Conservation (phyloP, 2,329 filamentous ascomycete genomes). For the Aspergillus arachidicola region DNA sequence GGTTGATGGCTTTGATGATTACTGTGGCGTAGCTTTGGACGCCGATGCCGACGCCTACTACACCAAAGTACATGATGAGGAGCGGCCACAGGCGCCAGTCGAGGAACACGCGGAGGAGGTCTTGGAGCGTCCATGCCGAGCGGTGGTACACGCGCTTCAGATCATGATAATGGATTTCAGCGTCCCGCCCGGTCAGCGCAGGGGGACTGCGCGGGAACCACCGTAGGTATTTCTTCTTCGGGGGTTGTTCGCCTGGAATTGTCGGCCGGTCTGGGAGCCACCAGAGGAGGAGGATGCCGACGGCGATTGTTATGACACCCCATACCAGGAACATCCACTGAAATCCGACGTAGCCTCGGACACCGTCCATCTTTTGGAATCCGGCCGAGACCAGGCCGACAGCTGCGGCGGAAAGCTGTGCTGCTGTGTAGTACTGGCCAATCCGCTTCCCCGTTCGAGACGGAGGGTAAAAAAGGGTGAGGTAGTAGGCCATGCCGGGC, state of each 20-base stretch:
- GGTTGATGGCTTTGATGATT: constrained; percentile 79
- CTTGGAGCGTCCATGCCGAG: constrained; percentile 70
- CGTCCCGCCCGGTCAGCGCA: constrained; percentile 75
- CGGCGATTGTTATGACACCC: constrained; percentile 71
- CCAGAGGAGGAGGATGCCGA: constrained; percentile 77
- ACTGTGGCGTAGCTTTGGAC: constrained; percentile 86
- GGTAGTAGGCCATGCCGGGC: constrained; percentile 92
- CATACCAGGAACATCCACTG: constrained; percentile 82
- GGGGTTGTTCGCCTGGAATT: constrained; percentile 56
- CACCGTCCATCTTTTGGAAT: constrained; percentile 87
- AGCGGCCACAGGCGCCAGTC: constrained; percentile 91
- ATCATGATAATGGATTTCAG: constrained; percentile 79
- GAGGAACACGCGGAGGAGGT: constrained; percentile 70
- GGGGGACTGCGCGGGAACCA: constrained; percentile 72
- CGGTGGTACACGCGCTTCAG: constrained; percentile 78
- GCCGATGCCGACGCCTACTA: constrained; percentile 88
- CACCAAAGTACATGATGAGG: constrained; percentile 89
- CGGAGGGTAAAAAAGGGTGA: constrained; percentile 89
- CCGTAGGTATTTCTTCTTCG: constrained; percentile 44
- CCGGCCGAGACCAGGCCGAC: constrained; percentile 88
- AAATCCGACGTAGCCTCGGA: constrained; percentile 70
- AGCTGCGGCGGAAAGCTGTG: constrained; percentile 85
- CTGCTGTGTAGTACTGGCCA: constrained; percentile 84
- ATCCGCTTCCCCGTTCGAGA: constrained; percentile 85
- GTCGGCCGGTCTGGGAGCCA: constrained; percentile 86